Evolutionary conservation across 352 stramenopile species (phyloP).

Genomic region (Phytopythium aichiense): DNA sequence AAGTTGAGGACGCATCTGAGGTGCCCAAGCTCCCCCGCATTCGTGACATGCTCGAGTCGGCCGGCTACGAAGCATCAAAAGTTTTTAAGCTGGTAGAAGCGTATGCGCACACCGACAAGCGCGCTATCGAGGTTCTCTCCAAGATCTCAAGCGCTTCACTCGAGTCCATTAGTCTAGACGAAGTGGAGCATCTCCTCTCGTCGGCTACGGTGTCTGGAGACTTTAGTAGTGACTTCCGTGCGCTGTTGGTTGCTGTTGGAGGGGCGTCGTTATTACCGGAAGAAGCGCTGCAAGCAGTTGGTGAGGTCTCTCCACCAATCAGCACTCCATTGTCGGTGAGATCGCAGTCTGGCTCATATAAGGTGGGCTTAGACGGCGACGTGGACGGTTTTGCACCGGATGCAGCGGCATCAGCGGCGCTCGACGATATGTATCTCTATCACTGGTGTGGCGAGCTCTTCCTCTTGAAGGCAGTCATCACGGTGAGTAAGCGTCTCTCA

Average conservation of each 20-base stretch:
- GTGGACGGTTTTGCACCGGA: background rate
- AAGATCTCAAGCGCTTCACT: slow-evolving; percentile 30
- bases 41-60: slow-evolving; percentile 30
- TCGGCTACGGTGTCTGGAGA: slow-evolving; percentile 41
- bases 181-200: slow-evolving; percentile 24
- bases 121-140: slow-evolving; percentile 25
- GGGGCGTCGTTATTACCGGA: slow-evolving; percentile 30
- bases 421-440: slow-evolving; percentile 51
- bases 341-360: background rate
- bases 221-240: slow-evolving; percentile 37
- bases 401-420: background rate
- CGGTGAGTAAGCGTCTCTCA: slow-evolving; percentile 21
- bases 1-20: slow-evolving; percentile 7
- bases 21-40: slow-evolving; percentile 21
- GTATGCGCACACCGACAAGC: slow-evolving; percentile 16
- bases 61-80: slow-evolving; percentile 26
- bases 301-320: background rate
- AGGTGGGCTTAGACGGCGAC: background rate
- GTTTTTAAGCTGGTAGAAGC: slow-evolving; percentile 23
- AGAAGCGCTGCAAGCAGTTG: background rate
- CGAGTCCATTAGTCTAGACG: slow-evolving; percentile 4
- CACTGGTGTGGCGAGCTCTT: slow-evolving; percentile 61
- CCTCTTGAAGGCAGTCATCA: slow-evolving; percentile 46
- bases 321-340: background rate
- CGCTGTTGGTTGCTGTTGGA: slow-evolving; percentile 20